Evolutionary conservation across 371 early-diverging fungal genomes (phyloP), one percentile per base, ranked within the genome.

Genomic region (Mucor indicus): DNA sequence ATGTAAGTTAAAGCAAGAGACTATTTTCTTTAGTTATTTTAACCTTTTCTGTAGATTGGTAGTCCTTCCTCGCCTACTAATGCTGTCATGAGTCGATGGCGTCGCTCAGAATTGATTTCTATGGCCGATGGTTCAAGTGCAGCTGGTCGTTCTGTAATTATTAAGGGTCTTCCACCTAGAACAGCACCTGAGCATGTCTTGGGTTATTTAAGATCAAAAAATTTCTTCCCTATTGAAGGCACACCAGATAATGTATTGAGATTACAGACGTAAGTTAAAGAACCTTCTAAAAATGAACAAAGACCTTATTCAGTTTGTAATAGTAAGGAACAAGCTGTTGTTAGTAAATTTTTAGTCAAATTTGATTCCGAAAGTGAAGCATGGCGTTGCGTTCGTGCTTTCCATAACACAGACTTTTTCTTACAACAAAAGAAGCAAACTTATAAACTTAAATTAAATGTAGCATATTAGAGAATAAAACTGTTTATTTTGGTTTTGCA

Each of bases 341-440:
- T 67, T 2, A 47, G 59, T 30, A 75, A 69, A 38, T 75, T 69
- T 27, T 50, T 75, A 25, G 61, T 75, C 20, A 75, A 69, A 33
- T 71, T 75, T 57, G 72, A 64, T 12, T 67, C 72, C 12, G 75
- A 75, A 47, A 57, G 69, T 29, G 75, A 75, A 53, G 75, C 75
- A 52, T 75, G 72, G 72, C 58, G 75, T 45, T 69, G 69, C 30
- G 75, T 75, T 22, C 69, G 75, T 32, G 42, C 57, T 31, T 69
- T 75, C 55, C 75, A 75, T 29, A 75, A 75, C 43, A 50, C 54
- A 7, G 47, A 62, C 16, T 69, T 59, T 42, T 22, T 53, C 4
- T 55, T 62, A 24, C 48, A 38, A 13, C 40, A 41, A 16, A 50
- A 38, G 37, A 50, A 62, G 16, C 44, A 49, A 23, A 48, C 43